phyloP scores from a whole-genome alignment of 331 rosid genomes.

The Cydonia oblonga region DNA sequence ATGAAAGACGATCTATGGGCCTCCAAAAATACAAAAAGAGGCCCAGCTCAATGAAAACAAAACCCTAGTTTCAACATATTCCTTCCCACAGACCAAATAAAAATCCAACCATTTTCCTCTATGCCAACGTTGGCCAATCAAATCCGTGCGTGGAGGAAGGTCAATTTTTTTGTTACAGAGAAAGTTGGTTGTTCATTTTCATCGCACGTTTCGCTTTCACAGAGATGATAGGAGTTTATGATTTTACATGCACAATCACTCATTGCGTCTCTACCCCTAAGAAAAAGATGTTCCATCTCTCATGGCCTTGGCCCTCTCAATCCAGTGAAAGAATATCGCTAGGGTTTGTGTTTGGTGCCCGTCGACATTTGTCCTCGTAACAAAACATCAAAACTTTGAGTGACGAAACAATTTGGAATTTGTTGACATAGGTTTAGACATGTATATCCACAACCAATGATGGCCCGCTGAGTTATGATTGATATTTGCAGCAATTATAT shows the following conservation, averaged over 20 bases:
- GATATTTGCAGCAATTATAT: not conserved
- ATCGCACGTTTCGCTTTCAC: not conserved
- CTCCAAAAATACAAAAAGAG: too few relatives aligned
- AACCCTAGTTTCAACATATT: too few relatives aligned
- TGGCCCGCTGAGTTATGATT: not conserved
- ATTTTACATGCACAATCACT: not conserved
- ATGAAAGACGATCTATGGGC: too few relatives aligned
- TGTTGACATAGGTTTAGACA: not conserved
- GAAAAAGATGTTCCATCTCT: constrained; percentile 16
- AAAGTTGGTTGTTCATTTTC: not conserved
- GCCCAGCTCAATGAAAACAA: too few relatives aligned
- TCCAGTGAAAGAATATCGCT: not conserved
- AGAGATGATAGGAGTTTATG: not conserved
- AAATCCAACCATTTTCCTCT: not conserved
- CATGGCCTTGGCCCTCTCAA: not conserved
- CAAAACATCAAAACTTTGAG: not conserved
- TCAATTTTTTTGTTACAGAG: not conserved
- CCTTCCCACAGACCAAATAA: too few relatives aligned
- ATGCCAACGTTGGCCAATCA: not conserved
- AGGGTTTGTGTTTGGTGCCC: constrained; percentile 11
- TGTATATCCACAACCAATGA: not conserved
- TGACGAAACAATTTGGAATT: not conserved
- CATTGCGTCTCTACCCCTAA: not conserved
- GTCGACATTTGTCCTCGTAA: not conserved
- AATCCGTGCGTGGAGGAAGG: too few relatives aligned